Conservation (phyloP, 2,329 filamentous ascomycete genomes). For the Phyllosticta citrichinensis region DNA sequence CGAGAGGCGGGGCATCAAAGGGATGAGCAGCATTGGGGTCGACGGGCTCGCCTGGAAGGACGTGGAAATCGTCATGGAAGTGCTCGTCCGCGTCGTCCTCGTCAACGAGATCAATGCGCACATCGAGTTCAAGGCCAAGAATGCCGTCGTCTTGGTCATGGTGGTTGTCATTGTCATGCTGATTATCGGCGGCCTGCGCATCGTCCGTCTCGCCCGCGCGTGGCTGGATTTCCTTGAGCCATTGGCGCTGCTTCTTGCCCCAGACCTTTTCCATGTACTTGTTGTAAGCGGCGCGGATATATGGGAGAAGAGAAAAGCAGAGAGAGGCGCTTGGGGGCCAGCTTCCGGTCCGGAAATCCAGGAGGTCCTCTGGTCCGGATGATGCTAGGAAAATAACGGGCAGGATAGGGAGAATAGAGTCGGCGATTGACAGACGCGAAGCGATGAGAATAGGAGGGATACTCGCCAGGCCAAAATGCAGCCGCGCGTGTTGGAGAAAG, state of each 20-base stretch:
- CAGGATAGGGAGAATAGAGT: constrained; percentile 52
- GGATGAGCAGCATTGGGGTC: constrained; percentile 3
- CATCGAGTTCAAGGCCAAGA: constrained; percentile 40
- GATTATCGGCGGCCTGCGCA: constrained; percentile 19
- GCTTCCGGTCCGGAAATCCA: constrained; percentile 39
- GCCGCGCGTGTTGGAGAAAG: constrained; percentile 35
- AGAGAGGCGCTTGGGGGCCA: constrained; percentile 60
- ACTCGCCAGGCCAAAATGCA: constrained; percentile 53
- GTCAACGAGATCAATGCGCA: constrained; percentile 16
- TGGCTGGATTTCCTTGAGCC: constrained; percentile 54
- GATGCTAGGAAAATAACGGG: constrained; percentile 52
- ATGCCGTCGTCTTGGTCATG: constrained; percentile 29
- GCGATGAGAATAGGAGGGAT: constrained; percentile 59
- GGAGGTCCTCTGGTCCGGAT: constrained; percentile 33
- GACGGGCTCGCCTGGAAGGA: constrained; percentile 14
- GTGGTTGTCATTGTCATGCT: constrained; percentile 19
- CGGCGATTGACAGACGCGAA: constrained; percentile 49
- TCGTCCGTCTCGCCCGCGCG: constrained; percentile 33
- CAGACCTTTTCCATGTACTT: constrained; percentile 51
- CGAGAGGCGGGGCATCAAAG: constrained; percentile 21
- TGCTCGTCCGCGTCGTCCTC: constrained; percentile 22
- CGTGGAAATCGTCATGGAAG: constrained; percentile 29
- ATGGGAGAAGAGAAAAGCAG: constrained; percentile 56
- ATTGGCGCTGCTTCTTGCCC: constrained; percentile 46
- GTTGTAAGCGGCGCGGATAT: constrained; percentile 54